Evolutionary conservation across 225 moss, liverwort and hornwort species (phyloP).

Genomic region (Pseudisothecium myosuroides): DNA sequence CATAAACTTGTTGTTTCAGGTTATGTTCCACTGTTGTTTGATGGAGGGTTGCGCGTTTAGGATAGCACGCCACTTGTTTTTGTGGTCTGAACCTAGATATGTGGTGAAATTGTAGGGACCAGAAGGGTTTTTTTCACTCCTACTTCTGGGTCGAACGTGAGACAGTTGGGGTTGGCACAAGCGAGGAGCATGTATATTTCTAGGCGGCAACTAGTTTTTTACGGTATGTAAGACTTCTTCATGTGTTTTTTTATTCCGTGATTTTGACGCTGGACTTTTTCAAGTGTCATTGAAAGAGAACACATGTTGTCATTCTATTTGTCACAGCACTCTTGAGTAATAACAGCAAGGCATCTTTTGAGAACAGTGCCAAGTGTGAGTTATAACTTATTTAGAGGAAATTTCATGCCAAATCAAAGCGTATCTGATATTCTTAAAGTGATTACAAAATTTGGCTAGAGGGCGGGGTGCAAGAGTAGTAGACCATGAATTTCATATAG

Average conservation of each 20-base stretch:
- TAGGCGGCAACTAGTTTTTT: constrained; percentile 73
- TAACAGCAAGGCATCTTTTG: background rate
- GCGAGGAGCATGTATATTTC: constrained; percentile 62
- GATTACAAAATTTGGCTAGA: background rate
- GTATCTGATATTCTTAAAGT: background rate
- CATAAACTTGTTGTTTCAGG: background rate
- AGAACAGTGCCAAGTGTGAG: background rate
- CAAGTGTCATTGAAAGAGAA: background rate
- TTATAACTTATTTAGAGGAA: background rate
- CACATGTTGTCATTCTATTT: background rate
- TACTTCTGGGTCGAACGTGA: constrained; percentile 42
- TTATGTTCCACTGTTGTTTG: background rate
- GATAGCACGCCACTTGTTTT: background rate
- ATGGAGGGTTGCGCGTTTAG: background rate
- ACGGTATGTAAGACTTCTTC: constrained; percentile 27
- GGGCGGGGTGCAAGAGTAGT: background rate
- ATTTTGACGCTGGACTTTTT: background rate
- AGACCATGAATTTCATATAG: too few species aligned
- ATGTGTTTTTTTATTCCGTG: background rate
- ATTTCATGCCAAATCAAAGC: background rate
- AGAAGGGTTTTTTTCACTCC: constrained; percentile 55
- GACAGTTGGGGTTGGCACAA: constrained; percentile 64
- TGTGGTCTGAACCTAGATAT: background rate
- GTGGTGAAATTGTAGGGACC: constrained; percentile 40
- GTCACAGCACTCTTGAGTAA: background rate